Conservation (phyloP, 2,329 filamentous ascomycete genomes). For the Coniochaeta sp. region DNA sequence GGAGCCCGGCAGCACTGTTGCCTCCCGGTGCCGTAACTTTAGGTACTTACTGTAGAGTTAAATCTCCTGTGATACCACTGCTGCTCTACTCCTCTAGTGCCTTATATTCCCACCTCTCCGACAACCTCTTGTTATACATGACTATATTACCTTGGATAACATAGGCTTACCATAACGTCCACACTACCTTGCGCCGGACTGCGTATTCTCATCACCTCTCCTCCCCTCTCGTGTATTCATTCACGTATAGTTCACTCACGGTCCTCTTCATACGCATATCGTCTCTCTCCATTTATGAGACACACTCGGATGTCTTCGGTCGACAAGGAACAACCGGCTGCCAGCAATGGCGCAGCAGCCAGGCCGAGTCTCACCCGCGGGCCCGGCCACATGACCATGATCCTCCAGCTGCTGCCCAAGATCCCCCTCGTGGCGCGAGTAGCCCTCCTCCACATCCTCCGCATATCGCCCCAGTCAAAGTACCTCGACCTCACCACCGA, state of each 20-base stretch:
- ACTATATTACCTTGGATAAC: too few species aligned
- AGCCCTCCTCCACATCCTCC: constrained; percentile 56
- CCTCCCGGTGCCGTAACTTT: too few species aligned
- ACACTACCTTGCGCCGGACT: too few species aligned
- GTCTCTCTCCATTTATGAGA: background rate
- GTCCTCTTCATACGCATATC: background rate
- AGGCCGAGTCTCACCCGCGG: background rate
- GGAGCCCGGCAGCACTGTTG: background rate
- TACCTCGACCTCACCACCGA: constrained; percentile 76
- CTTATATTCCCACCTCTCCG: background rate
- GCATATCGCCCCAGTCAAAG: constrained; percentile 59
- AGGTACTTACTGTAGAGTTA: too few species aligned
- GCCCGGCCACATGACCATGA: constrained; percentile 10
- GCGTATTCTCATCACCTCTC: too few species aligned
- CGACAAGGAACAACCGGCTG: background rate
- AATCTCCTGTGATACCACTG: too few species aligned
- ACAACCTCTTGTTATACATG: background rate
- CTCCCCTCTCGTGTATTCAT: background rate
- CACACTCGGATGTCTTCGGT: background rate
- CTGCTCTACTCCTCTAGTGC: too few species aligned
- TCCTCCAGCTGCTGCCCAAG: constrained; percentile 38
- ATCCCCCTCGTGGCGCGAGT: constrained; percentile 57
- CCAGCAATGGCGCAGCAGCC: background rate
- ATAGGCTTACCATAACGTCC: too few species aligned
- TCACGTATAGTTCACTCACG: background rate